These are phyloP conservation scores for Aureobasidium sp. DNA, from an alignment of 2,329 filamentous ascomycete species.

Conservation along the genomic window DNA sequence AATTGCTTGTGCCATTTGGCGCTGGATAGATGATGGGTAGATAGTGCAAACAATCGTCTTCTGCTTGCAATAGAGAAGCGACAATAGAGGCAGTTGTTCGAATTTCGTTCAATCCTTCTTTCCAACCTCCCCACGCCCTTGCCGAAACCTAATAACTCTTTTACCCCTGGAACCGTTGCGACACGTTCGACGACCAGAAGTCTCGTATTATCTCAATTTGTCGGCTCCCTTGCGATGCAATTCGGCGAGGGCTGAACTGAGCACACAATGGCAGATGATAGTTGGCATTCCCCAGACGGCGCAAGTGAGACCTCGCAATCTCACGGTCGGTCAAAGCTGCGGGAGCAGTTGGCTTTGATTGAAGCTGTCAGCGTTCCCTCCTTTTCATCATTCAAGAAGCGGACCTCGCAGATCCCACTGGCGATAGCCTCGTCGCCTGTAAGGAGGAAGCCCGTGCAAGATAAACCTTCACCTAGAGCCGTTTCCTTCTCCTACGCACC, in stretches of 20 bases:
- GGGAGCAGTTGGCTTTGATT: neutral
- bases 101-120: neutral
- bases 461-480: slow-evolving; percentile 39
- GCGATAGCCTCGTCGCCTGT: slow-evolving; percentile 31
- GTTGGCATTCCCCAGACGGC: slow-evolving; percentile 8
- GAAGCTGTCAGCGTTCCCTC: slow-evolving; percentile 25
- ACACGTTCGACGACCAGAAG: neutral
- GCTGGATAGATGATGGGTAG: neutral
- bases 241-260: neutral
- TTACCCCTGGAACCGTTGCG: slow-evolving; percentile 3
- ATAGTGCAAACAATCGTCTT: neutral
- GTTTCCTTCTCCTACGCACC: slow-evolving; percentile 35
- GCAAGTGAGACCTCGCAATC: slow-evolving; percentile 9
- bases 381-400: slow-evolving; percentile 35
- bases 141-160: neutral
- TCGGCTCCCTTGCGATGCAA: neutral
- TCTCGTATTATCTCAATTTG: neutral
- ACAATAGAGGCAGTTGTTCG: neutral
- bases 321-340: slow-evolving; percentile 6
- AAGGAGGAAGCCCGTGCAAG: slow-evolving; percentile 47
- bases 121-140: neutral
- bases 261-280: slow-evolving; percentile 2
- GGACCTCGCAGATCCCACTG: slow-evolving; percentile 31
- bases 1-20: slow-evolving; percentile 1
- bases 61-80: neutral